Evolutionary conservation across 345 rosid species (phyloP).

Genomic region (Brassica cretica): DNA sequence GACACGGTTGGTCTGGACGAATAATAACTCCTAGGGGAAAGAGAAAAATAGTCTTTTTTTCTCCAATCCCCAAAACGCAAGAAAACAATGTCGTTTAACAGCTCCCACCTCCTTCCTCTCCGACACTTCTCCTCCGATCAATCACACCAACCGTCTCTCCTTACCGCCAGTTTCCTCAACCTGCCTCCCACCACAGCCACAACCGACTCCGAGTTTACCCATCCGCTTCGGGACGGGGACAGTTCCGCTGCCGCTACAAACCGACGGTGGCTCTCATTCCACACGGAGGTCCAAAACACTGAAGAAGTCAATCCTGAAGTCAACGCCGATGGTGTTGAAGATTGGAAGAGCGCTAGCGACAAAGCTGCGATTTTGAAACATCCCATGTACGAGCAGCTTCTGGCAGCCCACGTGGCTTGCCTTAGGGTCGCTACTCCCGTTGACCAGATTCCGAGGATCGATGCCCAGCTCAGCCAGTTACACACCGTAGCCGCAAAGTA

Average conservation of each 20-base stretch:
- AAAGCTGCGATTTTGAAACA: constrained; percentile 84
- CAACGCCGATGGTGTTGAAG: constrained; percentile 48
- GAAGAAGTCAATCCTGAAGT: constrained; percentile 47
- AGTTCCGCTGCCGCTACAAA: constrained; percentile 37
- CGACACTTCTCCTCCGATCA: constrained; percentile 64
- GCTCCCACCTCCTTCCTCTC: constrained; percentile 54
- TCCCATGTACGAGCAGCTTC: constrained; percentile 87
- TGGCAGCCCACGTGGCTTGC: constrained; percentile 86
- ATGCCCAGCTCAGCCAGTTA: constrained; percentile 85
- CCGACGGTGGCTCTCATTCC: constrained; percentile 70
- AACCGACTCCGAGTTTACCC: constrained; percentile 12
- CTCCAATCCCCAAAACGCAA: constrained; percentile 26
- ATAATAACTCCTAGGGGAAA: not conserved
- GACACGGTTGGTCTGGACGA: constrained; percentile 2
- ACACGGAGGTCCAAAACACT: constrained; percentile 40
- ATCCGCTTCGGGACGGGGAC: constrained; percentile 25
- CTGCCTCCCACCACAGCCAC: constrained; percentile 38
- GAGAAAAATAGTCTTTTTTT: not conserved
- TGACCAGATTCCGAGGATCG: constrained; percentile 91
- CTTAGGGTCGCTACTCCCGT: constrained; percentile 91
- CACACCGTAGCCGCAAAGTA: constrained; percentile 83
- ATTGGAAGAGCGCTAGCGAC: constrained; percentile 69
- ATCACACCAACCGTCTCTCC: constrained; percentile 37
- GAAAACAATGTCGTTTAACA: constrained; percentile 38
- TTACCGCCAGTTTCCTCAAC: constrained; percentile 67